A percentile compares a stretch with the other conserved stretches of the same genome.
These are phyloP conservation scores for Lentinula aciculospora DNA, from an alignment of 768 basidiomycete genomes.

Conservation along the genomic window DNA sequence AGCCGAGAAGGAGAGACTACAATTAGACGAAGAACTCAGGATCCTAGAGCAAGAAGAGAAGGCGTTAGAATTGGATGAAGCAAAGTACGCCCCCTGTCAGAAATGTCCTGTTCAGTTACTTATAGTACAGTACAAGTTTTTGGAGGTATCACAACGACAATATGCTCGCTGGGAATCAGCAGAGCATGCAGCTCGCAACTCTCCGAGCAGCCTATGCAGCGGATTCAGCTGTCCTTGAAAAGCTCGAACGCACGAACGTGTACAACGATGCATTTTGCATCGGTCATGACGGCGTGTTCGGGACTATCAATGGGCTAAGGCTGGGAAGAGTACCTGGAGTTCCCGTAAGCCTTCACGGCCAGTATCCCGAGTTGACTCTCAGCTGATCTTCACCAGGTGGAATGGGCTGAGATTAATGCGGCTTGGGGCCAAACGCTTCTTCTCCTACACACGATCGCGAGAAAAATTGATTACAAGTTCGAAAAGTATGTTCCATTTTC, in stretches of 20 bases:
- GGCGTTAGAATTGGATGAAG: conserved; percentile 75
- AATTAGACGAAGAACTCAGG: conserved; percentile 68
- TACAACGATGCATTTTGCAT: conserved; percentile 97
- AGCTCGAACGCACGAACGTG: conserved; percentile 87
- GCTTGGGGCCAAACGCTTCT: conserved; percentile 98
- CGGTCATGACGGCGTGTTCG: conserved; percentile 91
- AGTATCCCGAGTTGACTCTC: conserved; percentile 7
- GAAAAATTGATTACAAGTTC: conserved; percentile 87
- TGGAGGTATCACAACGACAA: conserved; percentile 79
- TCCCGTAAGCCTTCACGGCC: conserved; percentile 43
- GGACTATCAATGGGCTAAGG: conserved; percentile 95
- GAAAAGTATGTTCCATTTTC: conserved; percentile 48
- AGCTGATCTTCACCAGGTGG: conserved; percentile 51
- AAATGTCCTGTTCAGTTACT: neutral
- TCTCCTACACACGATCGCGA: conserved; percentile 83
- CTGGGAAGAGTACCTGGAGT: conserved; percentile 83
- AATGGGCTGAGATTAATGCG: conserved; percentile 98
- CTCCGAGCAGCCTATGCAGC: conserved; percentile 74
- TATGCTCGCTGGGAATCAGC: conserved; percentile 56
- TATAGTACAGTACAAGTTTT: conserved; percentile 43
- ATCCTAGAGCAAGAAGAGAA: conserved; percentile 74
- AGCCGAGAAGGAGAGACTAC: conserved; percentile 71
- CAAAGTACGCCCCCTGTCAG: conserved; percentile 43
- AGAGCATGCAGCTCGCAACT: conserved; percentile 63
- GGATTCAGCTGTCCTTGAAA: conserved; percentile 72